These are phyloP conservation scores for Gryganskiella cystojenkinii DNA, from an alignment of 192 early-diverging fungal genomes.

Conservation along the genomic window DNA sequence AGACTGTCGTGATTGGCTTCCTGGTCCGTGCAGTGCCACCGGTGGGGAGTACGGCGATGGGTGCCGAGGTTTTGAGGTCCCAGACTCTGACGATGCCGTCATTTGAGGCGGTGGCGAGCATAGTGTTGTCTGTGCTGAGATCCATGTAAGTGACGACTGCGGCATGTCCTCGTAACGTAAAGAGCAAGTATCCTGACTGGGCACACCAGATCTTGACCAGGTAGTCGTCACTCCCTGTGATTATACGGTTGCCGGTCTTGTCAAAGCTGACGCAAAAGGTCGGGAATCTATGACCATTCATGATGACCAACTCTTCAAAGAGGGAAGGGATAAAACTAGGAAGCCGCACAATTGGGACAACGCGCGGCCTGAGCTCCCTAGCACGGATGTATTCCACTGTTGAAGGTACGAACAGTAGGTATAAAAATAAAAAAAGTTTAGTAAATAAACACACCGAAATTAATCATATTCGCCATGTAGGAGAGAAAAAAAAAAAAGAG, in stretches of 20 bases:
- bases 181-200: slow-evolving; percentile 78
- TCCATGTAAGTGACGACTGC: slow-evolving; percentile 82
- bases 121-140: slow-evolving; percentile 80
- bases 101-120: slow-evolving; percentile 79
- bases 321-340: slow-evolving; percentile 27
- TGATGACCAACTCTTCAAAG: slow-evolving; percentile 64
- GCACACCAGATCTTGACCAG: slow-evolving; percentile 90
- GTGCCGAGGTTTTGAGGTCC: slow-evolving; percentile 77
- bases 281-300: slow-evolving; percentile 80
- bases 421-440: too few species aligned
- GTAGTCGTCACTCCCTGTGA: slow-evolving; percentile 91
- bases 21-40: slow-evolving; percentile 33
- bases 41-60: slow-evolving; percentile 69
- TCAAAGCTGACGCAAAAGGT: slow-evolving; percentile 86
- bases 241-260: slow-evolving; percentile 73
- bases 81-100: slow-evolving; percentile 85
- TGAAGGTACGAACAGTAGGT: too few species aligned
- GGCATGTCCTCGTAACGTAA: slow-evolving; percentile 85
- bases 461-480: too few species aligned
- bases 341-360: slow-evolving; percentile 7
- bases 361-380: slow-evolving; percentile 13
- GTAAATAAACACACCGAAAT: too few species aligned
- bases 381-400: slow-evolving; percentile 36
- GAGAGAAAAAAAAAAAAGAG: too few species aligned
- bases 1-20: slow-evolving; percentile 59